These are phyloP conservation scores for Trichoderma koningii DNA, from an alignment of 2,329 filamentous ascomycete genomes.

Conservation along the genomic window DNA sequence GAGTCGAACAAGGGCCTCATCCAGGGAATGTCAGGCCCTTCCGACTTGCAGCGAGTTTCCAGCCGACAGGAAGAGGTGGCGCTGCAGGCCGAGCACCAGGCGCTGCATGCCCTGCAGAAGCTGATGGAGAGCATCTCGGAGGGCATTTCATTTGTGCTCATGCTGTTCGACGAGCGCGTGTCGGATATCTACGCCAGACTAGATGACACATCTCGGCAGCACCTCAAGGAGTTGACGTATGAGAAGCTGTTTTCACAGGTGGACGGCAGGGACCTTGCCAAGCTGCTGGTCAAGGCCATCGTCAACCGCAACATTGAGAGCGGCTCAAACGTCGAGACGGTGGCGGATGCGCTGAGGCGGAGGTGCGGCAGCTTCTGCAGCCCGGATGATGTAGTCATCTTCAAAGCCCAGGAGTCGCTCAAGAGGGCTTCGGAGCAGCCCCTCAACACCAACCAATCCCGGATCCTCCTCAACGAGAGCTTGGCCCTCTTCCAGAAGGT, in stretches of 20 bases:
- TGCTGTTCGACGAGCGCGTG: conserved; percentile 91
- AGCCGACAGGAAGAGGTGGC: conserved; percentile 90
- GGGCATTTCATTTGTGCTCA: conserved; percentile 92
- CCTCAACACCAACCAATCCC: conserved; percentile 71
- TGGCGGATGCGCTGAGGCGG: conserved; percentile 88
- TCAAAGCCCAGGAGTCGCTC: conserved; percentile 95
- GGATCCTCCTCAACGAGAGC: conserved; percentile 84
- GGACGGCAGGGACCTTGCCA: conserved; percentile 84
- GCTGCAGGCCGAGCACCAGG: conserved; percentile 90
- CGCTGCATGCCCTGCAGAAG: conserved; percentile 80
- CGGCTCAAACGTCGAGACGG: conserved; percentile 94
- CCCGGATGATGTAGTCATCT: conserved; percentile 93
- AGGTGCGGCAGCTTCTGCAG: conserved; percentile 97
- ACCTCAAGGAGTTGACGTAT: conserved; percentile 77
- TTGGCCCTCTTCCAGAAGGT: conserved; percentile 86
- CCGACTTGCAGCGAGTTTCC: conserved; percentile 74
- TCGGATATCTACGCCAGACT: conserved; percentile 82
- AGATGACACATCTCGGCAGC: conserved; percentile 67
- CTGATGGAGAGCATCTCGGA: conserved; percentile 91
- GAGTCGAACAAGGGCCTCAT: conserved; percentile 88
- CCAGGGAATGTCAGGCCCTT: conserved; percentile 88
- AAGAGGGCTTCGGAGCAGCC: conserved; percentile 83
- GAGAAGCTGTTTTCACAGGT: conserved; percentile 81
- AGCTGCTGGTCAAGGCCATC: conserved; percentile 93
- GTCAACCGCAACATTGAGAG: conserved; percentile 97